A percentile compares a stretch with the other conserved stretches of the same genome.
These are phyloP conservation scores for Ogataea polymorpha DNA, from an alignment of 805 yeast genomes.

Conservation along the genomic window DNA sequence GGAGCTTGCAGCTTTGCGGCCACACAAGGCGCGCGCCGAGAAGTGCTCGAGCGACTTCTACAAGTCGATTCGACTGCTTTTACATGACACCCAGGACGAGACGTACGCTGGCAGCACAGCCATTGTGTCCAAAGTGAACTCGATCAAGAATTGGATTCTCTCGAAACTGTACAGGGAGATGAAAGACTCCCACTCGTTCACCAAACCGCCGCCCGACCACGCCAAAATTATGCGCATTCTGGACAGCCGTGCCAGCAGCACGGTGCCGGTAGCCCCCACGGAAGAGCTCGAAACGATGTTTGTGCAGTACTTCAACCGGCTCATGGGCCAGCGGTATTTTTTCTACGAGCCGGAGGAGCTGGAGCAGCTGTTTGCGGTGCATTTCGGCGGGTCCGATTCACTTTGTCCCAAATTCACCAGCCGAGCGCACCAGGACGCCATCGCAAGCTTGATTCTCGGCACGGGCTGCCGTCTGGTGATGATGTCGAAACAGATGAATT, in stretches of 20 bases:
- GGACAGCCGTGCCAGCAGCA: constrained; percentile 4
- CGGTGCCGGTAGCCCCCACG: neutral
- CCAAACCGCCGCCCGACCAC: constrained; percentile 11
- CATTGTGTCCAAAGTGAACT: constrained; percentile 26
- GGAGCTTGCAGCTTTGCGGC: neutral
- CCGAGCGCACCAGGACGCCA: constrained; percentile 5
- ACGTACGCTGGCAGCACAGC: constrained; percentile 26
- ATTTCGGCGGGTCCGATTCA: constrained; percentile 1
- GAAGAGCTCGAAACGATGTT: constrained; percentile 7
- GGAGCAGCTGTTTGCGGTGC: constrained; percentile 6
- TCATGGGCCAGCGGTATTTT: constrained; percentile 15
- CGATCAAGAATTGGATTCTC: constrained; percentile 20
- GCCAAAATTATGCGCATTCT: constrained; percentile 8
- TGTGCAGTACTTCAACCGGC: constrained; percentile 10
- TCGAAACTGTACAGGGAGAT: constrained; percentile 14
- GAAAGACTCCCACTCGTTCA: constrained; percentile 3
- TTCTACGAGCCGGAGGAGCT: constrained; percentile 14
- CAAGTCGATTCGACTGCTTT: constrained; percentile 14
- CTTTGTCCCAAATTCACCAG: constrained; percentile 2
- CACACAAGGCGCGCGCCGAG: neutral
- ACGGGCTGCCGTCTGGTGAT: constrained; percentile 15
- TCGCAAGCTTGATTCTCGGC: constrained; percentile 13
- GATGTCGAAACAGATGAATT: constrained; percentile 9
- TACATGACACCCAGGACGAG: constrained; percentile 13
- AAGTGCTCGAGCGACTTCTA: constrained; percentile 6